Conservation (phyloP, 257 asterid species). For the Knoxia roxburghii region DNA sequence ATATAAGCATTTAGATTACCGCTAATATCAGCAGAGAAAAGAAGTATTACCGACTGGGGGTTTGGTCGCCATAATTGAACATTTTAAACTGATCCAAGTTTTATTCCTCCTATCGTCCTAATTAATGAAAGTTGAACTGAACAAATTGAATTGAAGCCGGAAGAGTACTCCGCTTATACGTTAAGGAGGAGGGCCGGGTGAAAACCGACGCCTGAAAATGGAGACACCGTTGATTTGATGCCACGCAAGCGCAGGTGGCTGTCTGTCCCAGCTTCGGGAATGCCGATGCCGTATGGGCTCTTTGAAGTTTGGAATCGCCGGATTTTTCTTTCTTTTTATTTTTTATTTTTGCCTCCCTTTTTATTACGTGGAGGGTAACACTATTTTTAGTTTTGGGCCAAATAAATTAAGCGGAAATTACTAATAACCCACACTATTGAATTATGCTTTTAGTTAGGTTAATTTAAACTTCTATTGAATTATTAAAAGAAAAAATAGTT, state of each 20-base stretch:
- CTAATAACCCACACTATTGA: too few relatives aligned
- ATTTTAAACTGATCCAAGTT: conserved; percentile 18
- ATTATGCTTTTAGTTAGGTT: too few relatives aligned
- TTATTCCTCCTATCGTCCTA: background rate
- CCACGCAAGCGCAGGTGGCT: background rate
- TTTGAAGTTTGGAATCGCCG: too few relatives aligned
- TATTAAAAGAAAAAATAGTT: too few relatives aligned
- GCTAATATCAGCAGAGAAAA: conserved; percentile 3
- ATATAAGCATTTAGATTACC: too few relatives aligned
- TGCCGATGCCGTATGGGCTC: conserved; percentile 5
- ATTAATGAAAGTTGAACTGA: too few relatives aligned
- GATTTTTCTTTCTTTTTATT: too few relatives aligned
- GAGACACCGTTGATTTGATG: conserved; percentile 4
- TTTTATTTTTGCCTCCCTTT: too few relatives aligned
- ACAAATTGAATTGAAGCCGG: background rate
- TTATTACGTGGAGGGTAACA: too few relatives aligned
- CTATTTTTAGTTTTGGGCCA: too few relatives aligned
- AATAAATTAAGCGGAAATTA: too few relatives aligned
- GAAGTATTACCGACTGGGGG: conserved; percentile 68
- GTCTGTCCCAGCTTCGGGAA: background rate
- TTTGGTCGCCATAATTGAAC: conserved; percentile 57
- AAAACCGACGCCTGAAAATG: background rate
- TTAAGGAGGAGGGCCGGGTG: background rate
- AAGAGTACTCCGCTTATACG: background rate
- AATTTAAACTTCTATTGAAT: too few relatives aligned